A percentile compares a stretch with the other conserved stretches of the same genome.
These are phyloP conservation scores for Puccinia horiana DNA, from an alignment of 1,284 basidiomycete species.

Conservation along the genomic window DNA sequence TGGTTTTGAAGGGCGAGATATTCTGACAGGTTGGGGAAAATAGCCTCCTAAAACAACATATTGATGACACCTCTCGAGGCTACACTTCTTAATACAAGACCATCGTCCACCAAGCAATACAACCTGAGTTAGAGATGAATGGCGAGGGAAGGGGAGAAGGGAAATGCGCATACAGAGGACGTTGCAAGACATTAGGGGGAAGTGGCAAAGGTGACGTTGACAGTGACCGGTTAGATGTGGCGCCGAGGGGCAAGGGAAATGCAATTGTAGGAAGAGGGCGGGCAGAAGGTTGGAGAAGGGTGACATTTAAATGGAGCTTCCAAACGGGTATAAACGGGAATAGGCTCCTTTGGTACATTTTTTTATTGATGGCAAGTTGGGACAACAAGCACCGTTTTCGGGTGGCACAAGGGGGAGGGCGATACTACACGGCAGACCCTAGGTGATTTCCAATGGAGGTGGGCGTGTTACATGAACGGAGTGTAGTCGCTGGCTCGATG, in stretches of 20 bases:
- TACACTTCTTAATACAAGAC: slow-evolving; percentile 28
- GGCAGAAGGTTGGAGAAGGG: not conserved
- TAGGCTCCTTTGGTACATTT: slow-evolving; percentile 14
- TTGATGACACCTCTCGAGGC: not conserved
- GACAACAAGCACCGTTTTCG: not conserved
- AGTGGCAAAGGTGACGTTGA: not conserved
- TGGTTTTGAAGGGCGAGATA: not conserved
- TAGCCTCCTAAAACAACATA: slow-evolving; percentile 22
- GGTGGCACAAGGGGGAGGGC: not conserved
- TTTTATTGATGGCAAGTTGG: not conserved
- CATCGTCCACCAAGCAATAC: slow-evolving; percentile 18
- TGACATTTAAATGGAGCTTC: slow-evolving; percentile 6
- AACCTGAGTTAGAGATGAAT: not conserved
- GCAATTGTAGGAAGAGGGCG: not conserved
- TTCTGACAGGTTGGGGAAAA: not conserved
- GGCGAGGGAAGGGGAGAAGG: not conserved
- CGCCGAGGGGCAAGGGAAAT: not conserved
- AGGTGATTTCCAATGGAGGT: not conserved
- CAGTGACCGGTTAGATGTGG: not conserved
- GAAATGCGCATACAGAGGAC: slow-evolving; percentile 19
- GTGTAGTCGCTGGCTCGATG: slow-evolving; percentile 23
- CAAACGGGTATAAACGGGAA: slow-evolving; percentile 35
- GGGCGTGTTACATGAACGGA: slow-evolving; percentile 19
- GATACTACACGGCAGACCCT: not conserved
- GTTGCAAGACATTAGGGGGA: slow-evolving; percentile 14